phyloP scores from a whole-genome alignment of 495 filamentous ascomycete genomes.

The Xylaria intraflava region DNA sequence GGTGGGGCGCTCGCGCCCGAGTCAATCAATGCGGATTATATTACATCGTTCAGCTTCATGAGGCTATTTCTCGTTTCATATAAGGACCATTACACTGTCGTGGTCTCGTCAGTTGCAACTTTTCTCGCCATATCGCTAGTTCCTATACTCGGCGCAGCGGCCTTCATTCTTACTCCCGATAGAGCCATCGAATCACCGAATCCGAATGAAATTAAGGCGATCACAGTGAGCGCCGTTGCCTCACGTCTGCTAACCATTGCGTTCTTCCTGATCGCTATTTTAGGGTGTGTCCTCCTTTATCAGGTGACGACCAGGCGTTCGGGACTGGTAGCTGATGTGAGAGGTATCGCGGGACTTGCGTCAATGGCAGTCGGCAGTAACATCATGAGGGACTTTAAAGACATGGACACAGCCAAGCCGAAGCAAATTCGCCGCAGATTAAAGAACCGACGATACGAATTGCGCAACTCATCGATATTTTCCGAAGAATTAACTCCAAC shows the following conservation, averaged over 20 bases:
- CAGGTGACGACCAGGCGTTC: slow-evolving; percentile 53
- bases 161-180: slow-evolving; percentile 47
- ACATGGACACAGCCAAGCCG: slow-evolving; percentile 60
- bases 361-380: slow-evolving; percentile 66
- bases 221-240: slow-evolving; percentile 51
- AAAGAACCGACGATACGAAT: slow-evolving; percentile 55
- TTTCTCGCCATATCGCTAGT: slow-evolving; percentile 57
- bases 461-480: slow-evolving; percentile 60
- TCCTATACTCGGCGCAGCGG: slow-evolving; percentile 55
- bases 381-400: slow-evolving; percentile 68
- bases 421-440: slow-evolving; percentile 59
- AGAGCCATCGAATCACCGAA: slow-evolving; percentile 23
- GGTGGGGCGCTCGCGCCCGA: slow-evolving; percentile 58
- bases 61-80: slow-evolving; percentile 54
- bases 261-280: slow-evolving; percentile 46
- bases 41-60: slow-evolving; percentile 56
- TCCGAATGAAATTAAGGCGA: slow-evolving; percentile 37
- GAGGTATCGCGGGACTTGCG: slow-evolving; percentile 66
- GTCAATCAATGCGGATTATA: slow-evolving; percentile 67
- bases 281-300: slow-evolving; percentile 52
- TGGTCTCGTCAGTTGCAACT: slow-evolving; percentile 53
- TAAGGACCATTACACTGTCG: slow-evolving; percentile 59
- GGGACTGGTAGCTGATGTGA: slow-evolving; percentile 61
- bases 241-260: slow-evolving; percentile 51
- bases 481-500: slow-evolving; percentile 36